Conservation (phyloP, 2,329 filamentous ascomycete species). For the Colletotrichum caudatum region DNA sequence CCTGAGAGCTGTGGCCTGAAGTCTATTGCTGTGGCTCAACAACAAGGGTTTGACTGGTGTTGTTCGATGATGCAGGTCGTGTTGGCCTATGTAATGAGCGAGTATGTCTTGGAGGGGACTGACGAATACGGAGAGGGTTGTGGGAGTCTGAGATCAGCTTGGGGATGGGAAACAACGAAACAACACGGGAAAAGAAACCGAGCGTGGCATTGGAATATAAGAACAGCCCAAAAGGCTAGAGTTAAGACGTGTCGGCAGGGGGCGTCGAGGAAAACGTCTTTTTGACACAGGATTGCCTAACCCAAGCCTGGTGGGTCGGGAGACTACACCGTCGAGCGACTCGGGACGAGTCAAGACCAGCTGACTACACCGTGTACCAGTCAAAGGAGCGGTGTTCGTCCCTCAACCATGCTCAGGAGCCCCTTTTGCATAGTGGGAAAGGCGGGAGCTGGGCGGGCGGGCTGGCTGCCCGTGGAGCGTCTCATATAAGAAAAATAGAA, state of each 20-base stretch:
- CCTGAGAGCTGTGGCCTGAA: not conserved
- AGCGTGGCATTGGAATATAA: constrained; percentile 20
- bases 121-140: not conserved
- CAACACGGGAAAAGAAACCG: not conserved
- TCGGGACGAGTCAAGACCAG: constrained; percentile 42
- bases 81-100: not conserved
- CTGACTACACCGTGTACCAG: constrained; percentile 22
- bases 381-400: constrained; percentile 41
- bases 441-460: constrained; percentile 8
- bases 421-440: constrained; percentile 29
- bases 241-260: constrained; percentile 25
- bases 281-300: constrained; percentile 42
- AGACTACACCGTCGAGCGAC: constrained; percentile 36
- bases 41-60: not conserved
- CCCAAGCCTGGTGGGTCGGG: constrained; percentile 41
- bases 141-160: not conserved
- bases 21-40: not conserved
- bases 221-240: constrained; percentile 16
- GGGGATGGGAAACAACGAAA: not conserved
- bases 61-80: not conserved
- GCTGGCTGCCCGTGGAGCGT: constrained; percentile 21
- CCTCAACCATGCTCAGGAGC: constrained; percentile 32
- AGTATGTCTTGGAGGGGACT: no score
- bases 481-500: constrained; percentile 29
- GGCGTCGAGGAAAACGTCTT: constrained; percentile 42